Conservation (phyloP, 768 basidiomycete genomes). For the Cystofilobasidium ferigula region DNA sequence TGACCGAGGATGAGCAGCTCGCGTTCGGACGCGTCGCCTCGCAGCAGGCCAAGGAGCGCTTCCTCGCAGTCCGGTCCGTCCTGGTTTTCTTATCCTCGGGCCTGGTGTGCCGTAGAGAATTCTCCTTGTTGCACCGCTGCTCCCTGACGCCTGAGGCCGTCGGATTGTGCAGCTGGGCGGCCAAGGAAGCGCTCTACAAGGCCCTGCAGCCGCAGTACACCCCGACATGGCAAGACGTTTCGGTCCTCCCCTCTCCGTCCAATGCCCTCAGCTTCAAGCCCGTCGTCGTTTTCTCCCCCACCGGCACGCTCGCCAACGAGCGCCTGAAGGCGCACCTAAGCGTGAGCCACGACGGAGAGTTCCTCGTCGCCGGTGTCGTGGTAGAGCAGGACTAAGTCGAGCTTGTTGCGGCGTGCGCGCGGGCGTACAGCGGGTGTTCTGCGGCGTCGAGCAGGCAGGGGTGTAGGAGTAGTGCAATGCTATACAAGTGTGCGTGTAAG, state of each 20-base stretch:
- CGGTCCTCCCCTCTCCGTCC: conserved; percentile 6
- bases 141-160: neutral
- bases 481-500: too few relatives aligned
- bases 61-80: conserved; percentile 7
- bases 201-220: conserved; percentile 17
- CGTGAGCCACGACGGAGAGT: conserved; percentile 24
- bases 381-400: conserved; percentile 10
- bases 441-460: too few relatives aligned
- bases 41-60: neutral
- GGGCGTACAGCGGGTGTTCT: too few relatives aligned
- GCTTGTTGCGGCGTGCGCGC: too few relatives aligned
- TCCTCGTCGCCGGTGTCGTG: conserved; percentile 21
- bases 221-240: conserved; percentile 24
- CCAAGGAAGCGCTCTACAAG: conserved; percentile 26
- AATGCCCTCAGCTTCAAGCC: conserved; percentile 8
- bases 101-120: too few relatives aligned
- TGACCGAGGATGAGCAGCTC: neutral
- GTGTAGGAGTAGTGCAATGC: too few relatives aligned
- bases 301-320: neutral
- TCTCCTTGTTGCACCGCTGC: too few relatives aligned
- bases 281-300: neutral
- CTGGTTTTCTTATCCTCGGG: too few relatives aligned
- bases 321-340: conserved; percentile 20
- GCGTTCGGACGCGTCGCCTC: neutral
- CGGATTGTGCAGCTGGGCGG: conserved; percentile 9